A percentile compares a stretch with the other conserved stretches of the same genome.
Conservation (phyloP, 805 yeast species). For the Metschnikowia vanudenii region DNA sequence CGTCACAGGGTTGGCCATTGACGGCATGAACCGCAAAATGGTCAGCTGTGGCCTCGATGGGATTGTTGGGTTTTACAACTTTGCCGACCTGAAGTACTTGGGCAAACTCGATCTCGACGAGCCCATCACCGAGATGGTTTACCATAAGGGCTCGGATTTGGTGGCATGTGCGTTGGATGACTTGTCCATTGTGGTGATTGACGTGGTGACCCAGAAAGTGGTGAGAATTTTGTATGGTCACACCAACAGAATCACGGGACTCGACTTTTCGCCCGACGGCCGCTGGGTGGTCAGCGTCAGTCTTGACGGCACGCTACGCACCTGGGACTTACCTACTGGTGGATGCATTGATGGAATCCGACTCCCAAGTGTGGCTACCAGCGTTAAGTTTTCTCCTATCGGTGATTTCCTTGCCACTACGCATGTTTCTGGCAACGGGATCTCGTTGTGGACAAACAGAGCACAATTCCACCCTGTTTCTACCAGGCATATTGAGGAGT, state of each 20-base stretch:
- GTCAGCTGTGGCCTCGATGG: slow-evolving; percentile 91
- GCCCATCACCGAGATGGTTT: slow-evolving; percentile 74
- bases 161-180: slow-evolving; percentile 86
- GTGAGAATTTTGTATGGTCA: slow-evolving; percentile 92
- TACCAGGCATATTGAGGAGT: slow-evolving; percentile 71
- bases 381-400: slow-evolving; percentile 74
- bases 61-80: slow-evolving; percentile 80
- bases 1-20: slow-evolving; percentile 85
- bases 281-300: slow-evolving; percentile 88
- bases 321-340: slow-evolving; percentile 98
- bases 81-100: slow-evolving; percentile 63
- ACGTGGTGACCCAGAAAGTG: slow-evolving; percentile 72
- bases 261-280: slow-evolving; percentile 93
- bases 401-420: slow-evolving; percentile 92
- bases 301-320: slow-evolving; percentile 82
- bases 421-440: slow-evolving; percentile 87
- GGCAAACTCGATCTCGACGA: slow-evolving; percentile 69
- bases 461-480: slow-evolving; percentile 79
- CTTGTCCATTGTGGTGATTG: slow-evolving; percentile 78
- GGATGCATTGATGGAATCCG: slow-evolving; percentile 91
- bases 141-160: slow-evolving; percentile 80
- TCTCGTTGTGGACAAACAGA: slow-evolving; percentile 87
- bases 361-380: slow-evolving; percentile 76
- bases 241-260: slow-evolving; percentile 76
- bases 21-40: slow-evolving; percentile 86